Conservation (phyloP, 441 rosid genomes). For the Capsella rubella region DNA sequence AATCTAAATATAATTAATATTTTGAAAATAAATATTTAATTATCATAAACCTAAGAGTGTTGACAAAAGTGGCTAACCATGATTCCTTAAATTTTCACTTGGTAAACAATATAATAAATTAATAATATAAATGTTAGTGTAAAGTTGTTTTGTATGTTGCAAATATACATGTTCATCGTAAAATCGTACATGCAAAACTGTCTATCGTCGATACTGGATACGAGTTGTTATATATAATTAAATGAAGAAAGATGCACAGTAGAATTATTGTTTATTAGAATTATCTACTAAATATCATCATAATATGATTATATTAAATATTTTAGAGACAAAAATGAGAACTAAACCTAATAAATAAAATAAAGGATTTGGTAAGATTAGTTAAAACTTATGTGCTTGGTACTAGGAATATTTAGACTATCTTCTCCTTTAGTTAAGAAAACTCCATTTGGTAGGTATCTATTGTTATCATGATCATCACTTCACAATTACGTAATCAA, state of each 20-base stretch:
- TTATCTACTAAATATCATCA: no score
- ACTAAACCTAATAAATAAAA: not conserved
- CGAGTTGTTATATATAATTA: no score
- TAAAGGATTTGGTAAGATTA: constrained; percentile 23
- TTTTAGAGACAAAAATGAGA: not conserved
- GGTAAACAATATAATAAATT: not conserved
- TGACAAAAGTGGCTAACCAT: constrained; percentile 14
- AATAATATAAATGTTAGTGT: not conserved
- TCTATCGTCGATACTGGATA: no score
- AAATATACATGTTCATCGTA: no score
- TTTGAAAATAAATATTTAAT: not conserved
- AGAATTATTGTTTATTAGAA: no score
- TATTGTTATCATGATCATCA: constrained; percentile 22
- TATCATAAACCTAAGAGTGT: constrained; percentile 3
- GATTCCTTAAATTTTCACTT: constrained; percentile 11
- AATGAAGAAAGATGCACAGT: no score
- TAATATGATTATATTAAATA: no score
- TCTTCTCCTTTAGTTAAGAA: constrained; percentile 14
- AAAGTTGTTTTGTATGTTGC: no score
- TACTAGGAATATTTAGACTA: constrained; percentile 32
- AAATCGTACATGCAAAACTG: no score
- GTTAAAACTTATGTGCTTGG: constrained; percentile 28
- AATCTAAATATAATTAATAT: no score
- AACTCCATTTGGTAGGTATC: constrained; percentile 29
- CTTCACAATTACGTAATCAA: constrained; percentile 24